A percentile compares a stretch with the other conserved stretches of the same genome.
These are phyloP conservation scores for Trichoderma orchidacearum DNA, from an alignment of 495 filamentous ascomycete species.

Conservation along the genomic window DNA sequence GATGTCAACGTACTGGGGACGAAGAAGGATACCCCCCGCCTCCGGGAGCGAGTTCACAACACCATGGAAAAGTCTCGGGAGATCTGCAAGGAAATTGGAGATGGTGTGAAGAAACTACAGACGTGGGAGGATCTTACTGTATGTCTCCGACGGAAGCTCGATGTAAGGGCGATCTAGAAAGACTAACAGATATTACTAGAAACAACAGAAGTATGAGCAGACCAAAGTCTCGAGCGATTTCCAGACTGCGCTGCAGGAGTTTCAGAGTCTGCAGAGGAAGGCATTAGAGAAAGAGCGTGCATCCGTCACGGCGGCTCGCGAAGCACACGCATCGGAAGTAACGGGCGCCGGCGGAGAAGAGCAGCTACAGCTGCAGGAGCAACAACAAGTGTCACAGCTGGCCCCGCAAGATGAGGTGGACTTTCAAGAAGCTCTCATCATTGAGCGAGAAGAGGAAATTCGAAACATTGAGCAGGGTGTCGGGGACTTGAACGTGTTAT, in stretches of 20 bases:
- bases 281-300: constrained; percentile 88
- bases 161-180: neutral
- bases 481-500: constrained; percentile 88
- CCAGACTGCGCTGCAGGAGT: constrained; percentile 71
- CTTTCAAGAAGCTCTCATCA: constrained; percentile 90
- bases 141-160: constrained; percentile 17
- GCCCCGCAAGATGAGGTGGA: constrained; percentile 93
- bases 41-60: constrained; percentile 78
- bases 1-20: constrained; percentile 81
- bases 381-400: constrained; percentile 66
- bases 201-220: constrained; percentile 68
- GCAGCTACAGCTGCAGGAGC: constrained; percentile 49
- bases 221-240: constrained; percentile 90
- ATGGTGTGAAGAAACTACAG: constrained; percentile 83
- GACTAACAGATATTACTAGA: constrained; percentile 29
- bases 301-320: constrained; percentile 63
- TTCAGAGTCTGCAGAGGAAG: constrained; percentile 76
- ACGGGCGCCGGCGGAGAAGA: constrained; percentile 17
- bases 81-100: constrained; percentile 85
- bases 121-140: constrained; percentile 88
- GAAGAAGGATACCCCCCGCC: constrained; percentile 76
- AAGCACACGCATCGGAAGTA: constrained; percentile 38
- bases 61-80: constrained; percentile 71
- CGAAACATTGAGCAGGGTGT: constrained; percentile 94
- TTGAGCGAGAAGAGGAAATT: constrained; percentile 92